phyloP scores from a whole-genome alignment of 2,329 filamentous ascomycete genomes.

The Fusarium vanettenii region DNA sequence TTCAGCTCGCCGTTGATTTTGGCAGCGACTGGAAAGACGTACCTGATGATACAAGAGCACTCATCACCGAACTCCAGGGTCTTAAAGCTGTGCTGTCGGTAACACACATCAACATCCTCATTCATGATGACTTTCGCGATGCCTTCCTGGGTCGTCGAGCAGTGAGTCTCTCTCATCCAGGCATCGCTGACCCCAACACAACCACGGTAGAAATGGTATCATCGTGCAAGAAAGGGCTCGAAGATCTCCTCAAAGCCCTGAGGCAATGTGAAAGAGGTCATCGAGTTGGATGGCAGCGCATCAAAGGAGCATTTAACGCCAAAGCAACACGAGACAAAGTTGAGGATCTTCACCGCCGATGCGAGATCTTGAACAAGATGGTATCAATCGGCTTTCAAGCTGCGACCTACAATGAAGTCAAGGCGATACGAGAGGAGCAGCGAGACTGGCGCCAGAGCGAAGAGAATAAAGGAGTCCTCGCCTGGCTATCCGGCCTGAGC shows the following conservation, averaged over 20 bases:
- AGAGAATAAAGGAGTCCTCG: background rate
- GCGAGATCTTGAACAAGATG: background rate
- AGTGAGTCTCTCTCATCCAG: background rate
- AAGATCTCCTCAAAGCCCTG: background rate
- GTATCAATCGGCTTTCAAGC: background rate
- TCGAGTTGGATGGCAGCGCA: background rate
- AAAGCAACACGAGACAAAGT: background rate
- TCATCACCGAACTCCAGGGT: background rate
- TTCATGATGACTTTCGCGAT: background rate
- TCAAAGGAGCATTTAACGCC: background rate
- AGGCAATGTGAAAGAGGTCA: background rate
- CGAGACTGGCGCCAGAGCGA: background rate
- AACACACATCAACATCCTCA: background rate
- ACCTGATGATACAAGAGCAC: background rate
- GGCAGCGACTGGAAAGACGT: background rate
- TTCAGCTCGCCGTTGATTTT: background rate
- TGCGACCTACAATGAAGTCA: background rate
- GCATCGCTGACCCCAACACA: accelerated
- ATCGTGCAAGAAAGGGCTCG: background rate
- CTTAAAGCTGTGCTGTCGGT: background rate
- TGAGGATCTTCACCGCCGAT: background rate
- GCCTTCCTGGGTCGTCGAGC: background rate
- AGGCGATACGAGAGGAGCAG: background rate
- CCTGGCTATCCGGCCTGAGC: background rate
- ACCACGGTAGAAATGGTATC: background rate